phyloP scores from a whole-genome alignment of 192 early-diverging fungal genomes.

The Coemansia sp. region DNA sequence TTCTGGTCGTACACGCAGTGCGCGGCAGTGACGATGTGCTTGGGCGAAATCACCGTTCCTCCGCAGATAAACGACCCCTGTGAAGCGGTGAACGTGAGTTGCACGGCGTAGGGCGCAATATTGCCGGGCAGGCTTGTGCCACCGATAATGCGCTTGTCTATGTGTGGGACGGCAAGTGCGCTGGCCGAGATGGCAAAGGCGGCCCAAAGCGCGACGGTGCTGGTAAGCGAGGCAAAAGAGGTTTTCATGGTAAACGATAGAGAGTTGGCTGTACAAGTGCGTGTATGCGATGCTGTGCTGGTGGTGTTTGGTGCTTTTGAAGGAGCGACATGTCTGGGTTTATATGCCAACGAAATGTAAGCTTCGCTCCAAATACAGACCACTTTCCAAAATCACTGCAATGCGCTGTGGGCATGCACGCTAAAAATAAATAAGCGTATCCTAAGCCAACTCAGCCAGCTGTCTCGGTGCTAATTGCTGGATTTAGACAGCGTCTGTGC shows the following conservation, averaged over 20 bases:
- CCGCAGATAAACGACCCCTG: constrained; percentile 10
- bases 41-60: constrained; percentile 22
- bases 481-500: neutral
- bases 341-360: too few species aligned
- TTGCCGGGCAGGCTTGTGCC: neutral
- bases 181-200: constrained; percentile 1
- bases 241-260: neutral
- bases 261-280: neutral
- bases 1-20: constrained; percentile 14
- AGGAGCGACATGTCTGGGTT: too few species aligned
- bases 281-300: neutral
- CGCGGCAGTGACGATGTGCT: constrained; percentile 21
- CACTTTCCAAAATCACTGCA: too few species aligned
- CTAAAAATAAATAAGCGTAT: too few species aligned
- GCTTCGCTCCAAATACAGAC: too few species aligned
- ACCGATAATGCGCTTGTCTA: constrained; percentile 20
- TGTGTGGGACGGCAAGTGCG: constrained; percentile 3
- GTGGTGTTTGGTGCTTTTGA: too few species aligned
- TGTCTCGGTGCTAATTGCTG: neutral
- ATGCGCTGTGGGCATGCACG: too few species aligned
- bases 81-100: neutral
- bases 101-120: constrained; percentile 9
- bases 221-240: neutral
- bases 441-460: too few species aligned
- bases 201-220: neutral